These are phyloP conservation scores for Lignosus rhinocerotis DNA, from an alignment of 1,284 basidiomycete genomes.

Conservation along the genomic window DNA sequence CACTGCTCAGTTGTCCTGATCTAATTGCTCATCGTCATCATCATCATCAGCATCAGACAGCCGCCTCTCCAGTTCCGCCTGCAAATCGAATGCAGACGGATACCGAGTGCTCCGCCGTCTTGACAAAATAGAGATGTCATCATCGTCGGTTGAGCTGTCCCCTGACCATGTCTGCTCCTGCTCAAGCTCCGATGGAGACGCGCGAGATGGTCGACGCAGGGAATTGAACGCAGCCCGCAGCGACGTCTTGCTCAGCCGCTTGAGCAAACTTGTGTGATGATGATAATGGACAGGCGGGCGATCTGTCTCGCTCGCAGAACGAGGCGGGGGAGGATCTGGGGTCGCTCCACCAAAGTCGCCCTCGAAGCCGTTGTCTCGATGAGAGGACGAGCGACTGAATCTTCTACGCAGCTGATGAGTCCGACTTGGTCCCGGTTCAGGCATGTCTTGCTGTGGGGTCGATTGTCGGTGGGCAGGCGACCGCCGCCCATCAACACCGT, in stretches of 20 bases:
- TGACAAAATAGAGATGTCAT: slow-evolving; percentile 41
- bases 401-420: slow-evolving; percentile 19
- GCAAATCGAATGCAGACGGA: slow-evolving; percentile 27
- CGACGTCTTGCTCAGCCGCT: slow-evolving; percentile 51
- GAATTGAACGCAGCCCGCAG: slow-evolving; percentile 46
- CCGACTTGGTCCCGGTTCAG: slow-evolving; percentile 16
- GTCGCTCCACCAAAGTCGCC: slow-evolving; percentile 30
- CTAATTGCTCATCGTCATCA: slow-evolving; percentile 14
- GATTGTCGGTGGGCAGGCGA: slow-evolving; percentile 6
- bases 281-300: slow-evolving; percentile 7
- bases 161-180: slow-evolving; percentile 52
- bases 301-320: slow-evolving; percentile 19
- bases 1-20: slow-evolving; percentile 13
- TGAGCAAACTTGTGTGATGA: slow-evolving; percentile 16
- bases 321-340: slow-evolving; percentile 32
- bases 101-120: slow-evolving; percentile 23
- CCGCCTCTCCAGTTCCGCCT: slow-evolving; percentile 24
- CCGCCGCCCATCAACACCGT: slow-evolving; percentile 30
- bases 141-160: slow-evolving; percentile 66
- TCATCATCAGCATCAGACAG: slow-evolving; percentile 8
- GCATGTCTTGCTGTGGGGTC: neutral
- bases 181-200: slow-evolving; percentile 31
- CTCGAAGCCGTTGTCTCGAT: slow-evolving; percentile 14
- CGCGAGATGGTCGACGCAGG: slow-evolving; percentile 27
- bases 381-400: slow-evolving; percentile 9